These are phyloP conservation scores for Dryas drummondii DNA, from an alignment of 306 rosid species.

Conservation along the genomic window DNA sequence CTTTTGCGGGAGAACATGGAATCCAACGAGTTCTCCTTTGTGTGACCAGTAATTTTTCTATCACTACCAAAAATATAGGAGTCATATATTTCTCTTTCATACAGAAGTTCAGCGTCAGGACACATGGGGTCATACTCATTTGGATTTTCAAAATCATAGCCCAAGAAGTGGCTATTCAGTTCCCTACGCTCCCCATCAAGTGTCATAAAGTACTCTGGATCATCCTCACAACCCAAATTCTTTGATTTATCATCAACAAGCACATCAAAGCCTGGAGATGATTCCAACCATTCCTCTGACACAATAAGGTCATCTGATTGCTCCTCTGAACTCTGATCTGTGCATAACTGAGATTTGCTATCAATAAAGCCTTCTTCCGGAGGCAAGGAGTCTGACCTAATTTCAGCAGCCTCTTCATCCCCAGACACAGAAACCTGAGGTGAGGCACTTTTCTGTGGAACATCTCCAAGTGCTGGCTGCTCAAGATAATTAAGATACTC, in stretches of 20 bases:
- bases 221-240: conserved; percentile 43
- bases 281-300: conserved; percentile 70
- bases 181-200: conserved; percentile 42
- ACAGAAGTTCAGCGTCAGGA: conserved; percentile 43
- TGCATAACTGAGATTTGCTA: conserved; percentile 31
- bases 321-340: conserved; percentile 57
- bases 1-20: conserved; percentile 54
- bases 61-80: conserved; percentile 34
- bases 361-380: conserved; percentile 39
- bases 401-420: conserved; percentile 40
- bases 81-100: conserved; percentile 40
- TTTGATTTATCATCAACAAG: conserved; percentile 63
- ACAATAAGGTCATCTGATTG: conserved; percentile 43
- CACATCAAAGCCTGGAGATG: conserved; percentile 89
- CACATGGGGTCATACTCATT: conserved; percentile 42
- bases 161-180: conserved; percentile 38
- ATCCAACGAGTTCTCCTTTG: conserved; percentile 45
- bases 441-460: conserved; percentile 28
- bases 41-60: conserved; percentile 28
- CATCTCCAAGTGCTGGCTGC: conserved; percentile 31
- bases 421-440: conserved; percentile 36
- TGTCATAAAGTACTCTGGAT: conserved; percentile 45
- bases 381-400: conserved; percentile 36
- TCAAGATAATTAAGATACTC: conserved; percentile 25
- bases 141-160: conserved; percentile 44